These are phyloP conservation scores for Solanum aculeatissimum DNA, from an alignment of 305 asterid genomes.

Conservation along the genomic window DNA sequence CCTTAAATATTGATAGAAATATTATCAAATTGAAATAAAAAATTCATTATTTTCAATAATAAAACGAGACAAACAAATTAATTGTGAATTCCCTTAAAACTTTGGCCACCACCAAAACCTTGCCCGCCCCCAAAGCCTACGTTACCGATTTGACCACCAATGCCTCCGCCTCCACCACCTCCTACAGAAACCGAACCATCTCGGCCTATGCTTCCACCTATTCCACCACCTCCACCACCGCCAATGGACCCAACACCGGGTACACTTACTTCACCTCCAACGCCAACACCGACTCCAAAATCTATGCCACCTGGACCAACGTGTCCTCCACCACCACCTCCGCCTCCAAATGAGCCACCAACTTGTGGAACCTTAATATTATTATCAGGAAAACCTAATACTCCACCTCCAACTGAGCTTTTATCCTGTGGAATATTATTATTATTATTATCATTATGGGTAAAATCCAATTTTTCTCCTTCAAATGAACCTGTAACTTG, in stretches of 20 bases:
- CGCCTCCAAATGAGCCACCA: not conserved
- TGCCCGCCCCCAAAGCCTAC: not conserved
- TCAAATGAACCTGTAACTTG: not conserved
- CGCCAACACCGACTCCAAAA: not conserved
- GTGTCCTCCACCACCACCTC: not conserved
- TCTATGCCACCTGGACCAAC: not conserved
- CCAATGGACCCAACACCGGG: not conserved
- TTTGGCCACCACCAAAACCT: slow-evolving; percentile 5
- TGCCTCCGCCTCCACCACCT: slow-evolving; percentile 9
- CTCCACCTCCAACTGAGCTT: not conserved
- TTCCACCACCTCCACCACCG: not conserved
- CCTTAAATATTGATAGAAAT: too few relatives aligned
- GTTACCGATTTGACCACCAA: not conserved
- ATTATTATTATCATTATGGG: too few relatives aligned
- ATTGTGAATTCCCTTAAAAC: not conserved
- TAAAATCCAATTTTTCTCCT: not conserved
- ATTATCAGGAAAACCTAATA: not conserved
- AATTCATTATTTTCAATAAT: not conserved
- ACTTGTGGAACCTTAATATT: not conserved
- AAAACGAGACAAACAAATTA: not conserved
- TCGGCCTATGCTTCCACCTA: not conserved
- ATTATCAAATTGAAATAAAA: too few relatives aligned
- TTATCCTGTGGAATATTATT: not conserved
- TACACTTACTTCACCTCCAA: not conserved
- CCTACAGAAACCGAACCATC: not conserved